Evolutionary conservation across 108 stramenopile species (phyloP), one percentile per base, ranked within the genome.

Genomic region (Hondaea fermentalgiana): DNA sequence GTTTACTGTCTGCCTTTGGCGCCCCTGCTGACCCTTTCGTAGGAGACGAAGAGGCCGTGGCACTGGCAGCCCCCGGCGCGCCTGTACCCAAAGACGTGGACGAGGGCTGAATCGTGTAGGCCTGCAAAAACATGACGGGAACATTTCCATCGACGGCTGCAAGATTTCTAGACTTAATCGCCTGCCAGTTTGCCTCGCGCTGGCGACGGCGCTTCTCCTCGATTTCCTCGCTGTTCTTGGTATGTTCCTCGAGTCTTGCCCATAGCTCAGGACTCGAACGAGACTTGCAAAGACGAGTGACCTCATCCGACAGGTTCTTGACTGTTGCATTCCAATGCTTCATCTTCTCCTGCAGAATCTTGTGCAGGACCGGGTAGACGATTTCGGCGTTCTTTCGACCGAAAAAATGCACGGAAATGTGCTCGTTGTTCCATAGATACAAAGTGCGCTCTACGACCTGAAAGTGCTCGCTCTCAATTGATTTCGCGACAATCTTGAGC

Each of bases 301-400:
- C 98, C 88, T 97, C 97, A 87, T 98, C 97, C 51, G 99, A 98
- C 72, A 99, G 92, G 21, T 97, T 97, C 89, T 98, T 97, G 5
- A 99, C 99, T 42, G 98, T 98, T 35, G 96, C 95, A 94, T 99
- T 99, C 99, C 99, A 99, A 89, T 99, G 99, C n/a, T 96, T 96
- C 60, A 57, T 53, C 42, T 94, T 93, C 88, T 72, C 95, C 96
- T 88, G 96, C 96, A 93, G 96, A 88, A 5, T 8, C 14, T 51
- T 97, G 92, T 93, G 96, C 59, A 97, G 97, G 60, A 93, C 97
- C 5, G 96, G 97, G 90, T 97, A 98, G 72, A 99, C 97, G 55
- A 97, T 94, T 8, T 98, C 98, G 25, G 98, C 93, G 14, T 98
- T 95, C 17, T 94, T 92, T 88, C 95, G 96, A 4, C 98, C 98